Conservation (phyloP, 2,329 filamentous ascomycete genomes). For the Didymella lethalis region DNA sequence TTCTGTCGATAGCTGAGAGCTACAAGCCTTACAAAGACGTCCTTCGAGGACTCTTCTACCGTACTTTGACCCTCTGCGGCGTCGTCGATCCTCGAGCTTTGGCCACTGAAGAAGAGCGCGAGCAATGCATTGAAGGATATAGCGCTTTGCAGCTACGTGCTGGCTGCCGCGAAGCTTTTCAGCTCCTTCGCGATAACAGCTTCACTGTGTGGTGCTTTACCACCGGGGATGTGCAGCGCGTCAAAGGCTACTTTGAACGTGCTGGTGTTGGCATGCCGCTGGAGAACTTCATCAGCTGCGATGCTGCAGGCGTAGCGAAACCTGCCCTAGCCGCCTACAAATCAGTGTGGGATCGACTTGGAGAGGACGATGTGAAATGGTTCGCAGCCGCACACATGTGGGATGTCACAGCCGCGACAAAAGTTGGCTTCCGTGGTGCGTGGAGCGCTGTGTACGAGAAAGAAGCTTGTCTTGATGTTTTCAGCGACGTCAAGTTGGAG, state of each 20-base stretch:
- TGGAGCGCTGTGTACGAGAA: constrained; percentile 64
- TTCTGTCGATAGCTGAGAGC: constrained; percentile 55
- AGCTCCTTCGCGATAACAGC: constrained; percentile 54
- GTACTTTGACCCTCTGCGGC: constrained; percentile 56
- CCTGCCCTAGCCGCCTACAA: constrained; percentile 59
- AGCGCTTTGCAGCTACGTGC: constrained; percentile 43
- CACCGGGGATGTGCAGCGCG: constrained; percentile 59
- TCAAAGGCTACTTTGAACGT: constrained; percentile 61
- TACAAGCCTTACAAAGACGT: constrained; percentile 56
- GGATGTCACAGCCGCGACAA: constrained; percentile 63
- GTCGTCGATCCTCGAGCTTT: constrained; percentile 54
- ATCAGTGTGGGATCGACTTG: constrained; percentile 55
- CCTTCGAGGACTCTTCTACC: constrained; percentile 58
- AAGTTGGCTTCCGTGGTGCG: constrained; percentile 61
- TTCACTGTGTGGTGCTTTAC: constrained; percentile 65
- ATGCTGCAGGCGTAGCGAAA: constrained; percentile 59
- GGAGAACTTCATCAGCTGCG: constrained; percentile 63
- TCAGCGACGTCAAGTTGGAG: constrained; percentile 30
- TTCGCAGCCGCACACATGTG: constrained; percentile 68
- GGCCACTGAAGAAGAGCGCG: constrained; percentile 55
- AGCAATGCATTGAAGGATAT: constrained; percentile 53
- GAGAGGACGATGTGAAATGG: constrained; percentile 55
- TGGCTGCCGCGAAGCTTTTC: constrained; percentile 54
- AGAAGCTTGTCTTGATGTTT: constrained; percentile 60
- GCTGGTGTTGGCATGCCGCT: constrained; percentile 59